Percentiles rank a stretch among this genome's conserved stretches.
Conservation (phyloP, 768 basidiomycete species). For the Lactarius akahatsu region DNA sequence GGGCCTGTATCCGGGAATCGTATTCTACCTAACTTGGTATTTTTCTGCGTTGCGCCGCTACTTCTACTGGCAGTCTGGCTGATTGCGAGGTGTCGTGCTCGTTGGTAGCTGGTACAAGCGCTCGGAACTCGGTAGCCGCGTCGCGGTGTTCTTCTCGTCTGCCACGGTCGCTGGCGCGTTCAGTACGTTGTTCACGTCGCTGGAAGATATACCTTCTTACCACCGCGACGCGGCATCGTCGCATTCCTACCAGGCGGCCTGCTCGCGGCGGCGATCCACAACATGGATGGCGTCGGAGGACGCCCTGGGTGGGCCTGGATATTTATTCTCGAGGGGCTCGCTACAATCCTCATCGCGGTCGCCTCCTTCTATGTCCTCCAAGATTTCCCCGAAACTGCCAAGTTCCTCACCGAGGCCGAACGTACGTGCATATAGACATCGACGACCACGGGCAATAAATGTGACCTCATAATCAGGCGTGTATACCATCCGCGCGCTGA, state of each 20-base stretch:
- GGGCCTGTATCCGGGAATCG: constrained; percentile 53
- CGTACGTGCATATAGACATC: constrained; percentile 38
- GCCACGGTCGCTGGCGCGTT: constrained; percentile 79
- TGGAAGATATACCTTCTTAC: not conserved
- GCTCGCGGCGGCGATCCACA: constrained; percentile 63
- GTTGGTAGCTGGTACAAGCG: constrained; percentile 71
- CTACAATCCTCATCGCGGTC: constrained; percentile 58
- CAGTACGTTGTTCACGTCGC: constrained; percentile 41
- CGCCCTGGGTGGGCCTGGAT: constrained; percentile 69
- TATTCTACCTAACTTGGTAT: constrained; percentile 62
- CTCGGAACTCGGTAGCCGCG: constrained; percentile 66
- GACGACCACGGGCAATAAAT: not conserved
- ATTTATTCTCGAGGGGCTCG: constrained; percentile 71
- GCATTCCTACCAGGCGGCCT: constrained; percentile 48
- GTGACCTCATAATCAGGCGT: constrained; percentile 41
- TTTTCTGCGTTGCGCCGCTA: too few relatives aligned
- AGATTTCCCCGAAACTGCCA: constrained; percentile 76
- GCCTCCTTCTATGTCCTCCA: constrained; percentile 71
- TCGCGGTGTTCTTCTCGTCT: constrained; percentile 77
- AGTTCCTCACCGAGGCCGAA: constrained; percentile 65
- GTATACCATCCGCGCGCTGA: constrained; percentile 63
- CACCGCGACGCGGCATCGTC: not conserved
- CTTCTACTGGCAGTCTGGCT: too few relatives aligned
- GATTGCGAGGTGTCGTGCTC: too few relatives aligned
- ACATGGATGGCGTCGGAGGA: constrained; percentile 68